phyloP scores from a whole-genome alignment of 2,329 filamentous ascomycete genomes.

The Paracamarosporium sp. region DNA sequence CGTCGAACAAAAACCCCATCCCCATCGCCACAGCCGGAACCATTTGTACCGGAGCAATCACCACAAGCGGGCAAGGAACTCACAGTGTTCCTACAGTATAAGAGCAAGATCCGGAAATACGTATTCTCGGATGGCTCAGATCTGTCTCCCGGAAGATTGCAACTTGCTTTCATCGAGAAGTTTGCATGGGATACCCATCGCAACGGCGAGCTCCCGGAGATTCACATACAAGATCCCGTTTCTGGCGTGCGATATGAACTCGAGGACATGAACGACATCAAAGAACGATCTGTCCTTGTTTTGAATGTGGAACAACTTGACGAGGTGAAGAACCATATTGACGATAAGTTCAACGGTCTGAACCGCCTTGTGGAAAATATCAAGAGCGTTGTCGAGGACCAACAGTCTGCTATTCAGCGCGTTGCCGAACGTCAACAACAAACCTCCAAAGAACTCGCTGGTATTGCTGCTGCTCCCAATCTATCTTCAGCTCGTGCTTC shows the following conservation, averaged over 20 bases:
- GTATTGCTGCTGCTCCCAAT: constrained; percentile 59
- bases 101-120: constrained; percentile 96
- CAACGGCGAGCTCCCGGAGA: constrained; percentile 94
- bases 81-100: constrained; percentile 94
- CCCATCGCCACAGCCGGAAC: constrained; percentile 50
- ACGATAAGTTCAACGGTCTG: constrained; percentile 84
- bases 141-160: constrained; percentile 84
- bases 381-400: constrained; percentile 81
- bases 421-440: constrained; percentile 93
- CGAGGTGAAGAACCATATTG: constrained; percentile 95
- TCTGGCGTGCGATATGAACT: constrained; percentile 97
- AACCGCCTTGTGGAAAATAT: constrained; percentile 86
- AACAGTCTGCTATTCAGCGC: constrained; percentile 79
- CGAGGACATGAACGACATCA: constrained; percentile 91
- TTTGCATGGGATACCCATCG: constrained; percentile 99
- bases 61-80: constrained; percentile 84
- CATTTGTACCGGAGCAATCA: constrained; percentile 61
- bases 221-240: constrained; percentile 95
- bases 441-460: constrained; percentile 83
- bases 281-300: constrained; percentile 93
- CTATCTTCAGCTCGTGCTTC: constrained; percentile 44
- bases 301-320: constrained; percentile 92
- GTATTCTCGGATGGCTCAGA: constrained; percentile 85
- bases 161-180: constrained; percentile 97
- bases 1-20: constrained; percentile 45